phyloP scores from a whole-genome alignment of 2,329 filamentous ascomycete species.

The Ophiosphaerella herpotricha region DNA sequence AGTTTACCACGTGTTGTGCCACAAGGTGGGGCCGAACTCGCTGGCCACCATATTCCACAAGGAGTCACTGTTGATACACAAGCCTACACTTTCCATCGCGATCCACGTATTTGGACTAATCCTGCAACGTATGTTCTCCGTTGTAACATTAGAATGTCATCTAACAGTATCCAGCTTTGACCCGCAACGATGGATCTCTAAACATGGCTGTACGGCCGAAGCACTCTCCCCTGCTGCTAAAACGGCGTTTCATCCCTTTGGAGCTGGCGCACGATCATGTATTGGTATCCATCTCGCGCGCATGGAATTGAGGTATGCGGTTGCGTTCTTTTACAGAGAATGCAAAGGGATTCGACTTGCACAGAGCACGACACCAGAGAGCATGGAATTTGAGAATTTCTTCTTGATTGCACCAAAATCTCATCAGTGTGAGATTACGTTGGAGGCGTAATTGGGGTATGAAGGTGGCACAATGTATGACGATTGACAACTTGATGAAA shows the following conservation, averaged over 20 bases:
- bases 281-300: conserved; percentile 70
- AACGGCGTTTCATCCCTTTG: conserved; percentile 69
- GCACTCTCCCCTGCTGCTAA: conserved; percentile 43
- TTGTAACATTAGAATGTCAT: too few relatives aligned
- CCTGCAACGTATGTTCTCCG: conserved; percentile 26
- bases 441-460: conserved; percentile 6
- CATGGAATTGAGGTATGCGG: conserved; percentile 60
- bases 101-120: conserved; percentile 35
- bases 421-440: conserved; percentile 48
- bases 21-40: conserved; percentile 39
- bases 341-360: conserved; percentile 43
- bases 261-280: conserved; percentile 70
- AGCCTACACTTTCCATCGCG: conserved; percentile 48
- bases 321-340: conserved; percentile 58
- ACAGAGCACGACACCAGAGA: conserved; percentile 39
- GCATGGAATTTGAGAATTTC: conserved; percentile 52
- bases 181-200: conserved; percentile 38
- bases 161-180: conserved; percentile 33
- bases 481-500: too few relatives aligned
- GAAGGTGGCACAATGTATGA: too few relatives aligned
- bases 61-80: conserved; percentile 47
- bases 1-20: conserved; percentile 46
- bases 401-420: conserved; percentile 52
- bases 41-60: conserved; percentile 42
- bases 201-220: conserved; percentile 27